Conservation (phyloP, 352 stramenopile species). For the Elongisporangium prolatum region DNA sequence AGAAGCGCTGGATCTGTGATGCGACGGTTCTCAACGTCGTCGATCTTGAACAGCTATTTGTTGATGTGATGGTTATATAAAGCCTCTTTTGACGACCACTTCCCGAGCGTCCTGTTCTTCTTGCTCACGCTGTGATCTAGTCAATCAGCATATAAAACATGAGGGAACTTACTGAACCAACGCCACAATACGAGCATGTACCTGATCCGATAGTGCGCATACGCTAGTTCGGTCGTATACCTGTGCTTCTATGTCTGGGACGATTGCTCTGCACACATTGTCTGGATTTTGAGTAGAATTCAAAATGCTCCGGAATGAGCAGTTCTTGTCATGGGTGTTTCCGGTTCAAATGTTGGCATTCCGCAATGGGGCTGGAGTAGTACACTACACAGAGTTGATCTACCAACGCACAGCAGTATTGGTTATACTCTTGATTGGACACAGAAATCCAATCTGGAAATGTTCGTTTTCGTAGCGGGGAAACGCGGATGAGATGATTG, state of each 20-base stretch:
- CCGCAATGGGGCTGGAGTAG: neutral
- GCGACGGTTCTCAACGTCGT: neutral
- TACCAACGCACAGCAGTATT: too few relatives aligned
- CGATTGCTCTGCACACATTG: too few relatives aligned
- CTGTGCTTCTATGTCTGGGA: too few relatives aligned
- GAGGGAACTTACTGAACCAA: too few relatives aligned
- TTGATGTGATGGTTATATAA: neutral
- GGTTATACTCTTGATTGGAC: neutral
- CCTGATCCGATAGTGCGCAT: too few relatives aligned
- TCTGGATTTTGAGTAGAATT: too few relatives aligned
- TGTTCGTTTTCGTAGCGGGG: neutral
- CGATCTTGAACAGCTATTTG: neutral
- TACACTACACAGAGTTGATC: neutral
- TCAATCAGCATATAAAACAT: neutral
- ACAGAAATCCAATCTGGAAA: neutral
- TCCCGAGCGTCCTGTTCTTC: neutral
- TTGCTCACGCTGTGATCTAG: neutral
- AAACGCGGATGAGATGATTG: neutral
- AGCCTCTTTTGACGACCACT: neutral
- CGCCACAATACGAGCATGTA: too few relatives aligned
- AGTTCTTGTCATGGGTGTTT: neutral
- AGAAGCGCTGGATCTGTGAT: neutral
- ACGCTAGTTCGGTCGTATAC: too few relatives aligned
- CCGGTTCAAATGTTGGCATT: neutral
- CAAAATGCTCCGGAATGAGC: neutral